Percentiles rank a stretch among this genome's conserved stretches.
phyloP scores from a whole-genome alignment of 257 asterid genomes.

The Rhazya stricta region DNA sequence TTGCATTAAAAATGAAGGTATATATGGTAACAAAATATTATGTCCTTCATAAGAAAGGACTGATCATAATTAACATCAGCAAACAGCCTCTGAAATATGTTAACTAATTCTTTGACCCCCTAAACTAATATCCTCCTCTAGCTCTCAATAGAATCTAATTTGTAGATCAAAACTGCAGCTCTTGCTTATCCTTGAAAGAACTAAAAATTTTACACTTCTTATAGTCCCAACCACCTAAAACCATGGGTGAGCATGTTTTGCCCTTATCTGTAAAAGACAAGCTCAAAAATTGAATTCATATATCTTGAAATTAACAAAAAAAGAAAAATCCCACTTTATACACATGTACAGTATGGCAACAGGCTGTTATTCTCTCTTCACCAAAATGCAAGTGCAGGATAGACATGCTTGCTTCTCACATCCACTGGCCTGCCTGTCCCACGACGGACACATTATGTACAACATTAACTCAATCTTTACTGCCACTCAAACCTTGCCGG shows the following conservation, averaged over 20 bases:
- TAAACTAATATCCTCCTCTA: constrained; percentile 30
- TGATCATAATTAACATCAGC: constrained; percentile 21
- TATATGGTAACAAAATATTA: background rate
- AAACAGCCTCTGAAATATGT: constrained; percentile 24
- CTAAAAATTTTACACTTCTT: constrained; percentile 31
- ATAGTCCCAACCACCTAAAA: constrained; percentile 25
- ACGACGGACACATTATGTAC: constrained; percentile 43
- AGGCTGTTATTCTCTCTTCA: constrained; percentile 32
- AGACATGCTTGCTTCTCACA: constrained; percentile 17
- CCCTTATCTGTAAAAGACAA: constrained; percentile 41
- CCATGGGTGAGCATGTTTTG: constrained; percentile 29
- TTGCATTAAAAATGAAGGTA: constrained; percentile 11
- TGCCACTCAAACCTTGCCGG: constrained; percentile 42
- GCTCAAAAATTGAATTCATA: constrained; percentile 29
- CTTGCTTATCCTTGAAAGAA: constrained; percentile 32
- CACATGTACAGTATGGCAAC: constrained; percentile 56
- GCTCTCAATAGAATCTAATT: constrained; percentile 28
- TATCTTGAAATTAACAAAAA: constrained; percentile 36
- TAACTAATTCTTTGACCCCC: constrained; percentile 28
- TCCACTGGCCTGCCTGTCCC: constrained; percentile 26
- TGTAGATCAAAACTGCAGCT: constrained; percentile 48
- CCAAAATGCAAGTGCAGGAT: constrained; percentile 27
- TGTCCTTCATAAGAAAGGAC: constrained; percentile 16
- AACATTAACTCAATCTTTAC: constrained; percentile 42
- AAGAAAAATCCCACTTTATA: constrained; percentile 44